Evolutionary conservation across 2,329 filamentous ascomycete species (phyloP), one percentile per base, ranked within the genome.

Genomic region (Shiraia bambusicola): DNA sequence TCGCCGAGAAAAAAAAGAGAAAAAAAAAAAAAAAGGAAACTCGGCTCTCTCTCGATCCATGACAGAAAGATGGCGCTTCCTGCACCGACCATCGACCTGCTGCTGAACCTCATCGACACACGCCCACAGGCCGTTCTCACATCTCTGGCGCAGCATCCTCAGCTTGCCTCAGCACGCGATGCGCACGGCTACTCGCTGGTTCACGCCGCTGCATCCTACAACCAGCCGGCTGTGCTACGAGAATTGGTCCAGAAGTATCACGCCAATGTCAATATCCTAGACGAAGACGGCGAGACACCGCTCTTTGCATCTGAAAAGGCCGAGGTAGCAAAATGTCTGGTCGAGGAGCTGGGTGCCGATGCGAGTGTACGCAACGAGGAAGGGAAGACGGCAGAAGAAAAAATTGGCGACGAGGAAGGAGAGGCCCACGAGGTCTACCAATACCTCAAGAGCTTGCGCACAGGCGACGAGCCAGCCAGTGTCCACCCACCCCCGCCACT

Each of bases 241-340:
- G 70, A 81, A 0, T 78, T 98, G 5, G 76, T 95, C 19, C 76
- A 76, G 33, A 87, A 92, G 25, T 88, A 91, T 69, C 72, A 82
- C 10, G 91, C 92, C 16, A 76, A 91, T 46, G 80, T 90, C 34
- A 85, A 96, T 65, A 74, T 96, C 37, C 81, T 80, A 53, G 93
- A 98, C 64, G 88, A 95, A 67, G 93, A 98, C 66, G 81, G 84
- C 42, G 93, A 98, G 71, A 96, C 92, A 1, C 87, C 92, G n/a
- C 76, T 98, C 4, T 98, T 95, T 63, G 88, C 90, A n/a, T 83
- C 84, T 19, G 93, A 98, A 70, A 88, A 82, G 0, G 75, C 86
- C 34, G 84, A 87, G 3, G 84, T 89, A 30, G 92, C 92, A 14
- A 81, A 81, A 56, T 80, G 84, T 37, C 75, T 98, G 6, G 80